A percentile compares a stretch with the other conserved stretches of the same genome.
Evolutionary conservation across 2,329 filamentous ascomycete species (phyloP).

Genomic region (Penicillium sp.): DNA sequence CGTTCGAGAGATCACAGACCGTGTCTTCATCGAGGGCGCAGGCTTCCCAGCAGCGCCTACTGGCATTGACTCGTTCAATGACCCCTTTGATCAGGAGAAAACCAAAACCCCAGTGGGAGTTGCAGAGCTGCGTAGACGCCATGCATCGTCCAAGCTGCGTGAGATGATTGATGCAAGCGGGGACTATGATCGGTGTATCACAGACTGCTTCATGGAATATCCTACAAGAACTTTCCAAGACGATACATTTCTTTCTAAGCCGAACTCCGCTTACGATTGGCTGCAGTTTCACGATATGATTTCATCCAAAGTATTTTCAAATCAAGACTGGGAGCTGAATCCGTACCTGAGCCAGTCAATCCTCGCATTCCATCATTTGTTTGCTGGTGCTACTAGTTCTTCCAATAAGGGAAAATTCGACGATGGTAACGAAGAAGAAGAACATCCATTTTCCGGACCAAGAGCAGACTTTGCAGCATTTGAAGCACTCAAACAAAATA

Average conservation of each 20-base stretch:
- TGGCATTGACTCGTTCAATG: constrained; percentile 34
- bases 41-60: constrained; percentile 51
- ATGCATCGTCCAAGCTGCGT: constrained; percentile 55
- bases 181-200: constrained; percentile 59
- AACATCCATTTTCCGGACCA: constrained; percentile 74
- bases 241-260: constrained; percentile 85
- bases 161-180: constrained; percentile 62
- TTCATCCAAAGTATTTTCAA: constrained; percentile 71
- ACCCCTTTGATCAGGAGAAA: constrained; percentile 26
- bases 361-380: constrained; percentile 86
- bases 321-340: constrained; percentile 87
- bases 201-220: constrained; percentile 79
- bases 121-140: constrained; percentile 56
- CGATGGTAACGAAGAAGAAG: constrained; percentile 45
- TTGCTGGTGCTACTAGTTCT: constrained; percentile 63
- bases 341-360: constrained; percentile 84
- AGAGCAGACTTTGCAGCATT: constrained; percentile 76
- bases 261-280: constrained; percentile 86
- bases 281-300: constrained; percentile 86
- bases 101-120: constrained; percentile 48
- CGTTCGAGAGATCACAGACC: constrained; percentile 61
- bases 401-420: constrained; percentile 38
- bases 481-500: constrained; percentile 77
- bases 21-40: constrained; percentile 62
- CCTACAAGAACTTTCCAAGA: constrained; percentile 88